Evolutionary conservation across 495 filamentous ascomycete species (phyloP), one percentile per base, ranked within the genome.

Genomic region (Hypomontagnella monticulosa): DNA sequence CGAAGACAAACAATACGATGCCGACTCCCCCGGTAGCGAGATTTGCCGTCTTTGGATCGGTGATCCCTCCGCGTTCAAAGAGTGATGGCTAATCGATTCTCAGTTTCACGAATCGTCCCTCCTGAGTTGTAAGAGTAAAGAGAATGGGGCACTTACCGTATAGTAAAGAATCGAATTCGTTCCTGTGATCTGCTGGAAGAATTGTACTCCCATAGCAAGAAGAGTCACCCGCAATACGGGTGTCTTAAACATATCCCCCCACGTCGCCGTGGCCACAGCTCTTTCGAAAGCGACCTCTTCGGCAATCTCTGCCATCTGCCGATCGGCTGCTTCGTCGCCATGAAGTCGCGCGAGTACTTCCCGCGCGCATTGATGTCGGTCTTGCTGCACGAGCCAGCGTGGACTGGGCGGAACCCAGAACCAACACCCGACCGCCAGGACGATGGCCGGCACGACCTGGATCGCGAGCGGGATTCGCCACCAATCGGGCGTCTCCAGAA

Each of bases 391-490:
- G n/a, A 86, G 72, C 46, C 80, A 80, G 1, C 84, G 80, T n/a
- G 83, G 84, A 15, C 82, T 83, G 46, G 85, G 83, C 0, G 83
- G 84, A 36, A 83, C 72, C 66, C 80, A 84, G 71, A 44, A 60
- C 60, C 55, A 79, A 71, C 79, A 83, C 75, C 80, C 78, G 0
- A 80, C 33, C 2, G 51, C 74, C 4, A 81, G 66, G 4, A 82
- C 52, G 4, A 79, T 43, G 1, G 79, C 78, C 10, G 70, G 69
- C 9, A 57, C 3, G 1, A 83, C 73, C 57, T 85, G 83, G 44
- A 85, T 81, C 7, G 83, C 83, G 10, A 85, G 73, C 0, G 84
- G 83, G 33, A 85, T 79, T 4, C 83, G 77, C 83, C 83, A 85
- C 75, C 85, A 83, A 41, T 68, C 55, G 15, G 51, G 49, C 7